Evolutionary conservation across 2,329 filamentous ascomycete species (phyloP).

Genomic region (Colletotrichum endophyticum): DNA sequence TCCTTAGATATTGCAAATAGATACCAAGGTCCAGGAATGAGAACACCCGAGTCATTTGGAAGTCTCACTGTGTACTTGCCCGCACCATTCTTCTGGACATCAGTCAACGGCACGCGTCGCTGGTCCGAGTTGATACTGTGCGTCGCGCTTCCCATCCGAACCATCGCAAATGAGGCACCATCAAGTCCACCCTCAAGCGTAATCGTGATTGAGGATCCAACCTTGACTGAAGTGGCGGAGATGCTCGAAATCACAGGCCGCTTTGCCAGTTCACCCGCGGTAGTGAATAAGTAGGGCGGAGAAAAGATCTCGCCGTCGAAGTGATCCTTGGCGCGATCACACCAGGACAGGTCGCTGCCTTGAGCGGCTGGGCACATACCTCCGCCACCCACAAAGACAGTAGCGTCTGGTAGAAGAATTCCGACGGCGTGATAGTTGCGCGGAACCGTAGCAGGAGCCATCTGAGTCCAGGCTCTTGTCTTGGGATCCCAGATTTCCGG

Average conservation of each 20-base stretch:
- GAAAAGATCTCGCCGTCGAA: background rate
- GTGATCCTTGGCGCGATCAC: background rate
- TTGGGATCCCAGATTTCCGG: background rate
- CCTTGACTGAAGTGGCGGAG: background rate
- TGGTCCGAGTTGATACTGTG: background rate
- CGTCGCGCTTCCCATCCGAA: background rate
- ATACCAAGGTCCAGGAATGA: background rate
- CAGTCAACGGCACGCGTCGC: background rate
- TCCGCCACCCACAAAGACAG: background rate
- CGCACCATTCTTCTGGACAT: accelerated
- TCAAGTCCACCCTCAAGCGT: background rate
- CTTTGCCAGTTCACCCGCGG: background rate
- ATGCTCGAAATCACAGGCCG: background rate
- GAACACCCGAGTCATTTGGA: background rate
- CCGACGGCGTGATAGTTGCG: background rate
- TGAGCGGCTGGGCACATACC: background rate
- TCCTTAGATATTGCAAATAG: background rate
- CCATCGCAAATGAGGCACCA: background rate
- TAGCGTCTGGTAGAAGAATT: background rate
- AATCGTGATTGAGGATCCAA: background rate
- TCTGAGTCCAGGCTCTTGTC: background rate
- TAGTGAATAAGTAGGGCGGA: background rate
- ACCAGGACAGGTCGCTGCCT: background rate
- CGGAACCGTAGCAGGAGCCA: background rate
- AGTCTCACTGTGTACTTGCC: background rate